phyloP scores from a whole-genome alignment of 139 green algal genomes.

The Gonium pectorale region DNA sequence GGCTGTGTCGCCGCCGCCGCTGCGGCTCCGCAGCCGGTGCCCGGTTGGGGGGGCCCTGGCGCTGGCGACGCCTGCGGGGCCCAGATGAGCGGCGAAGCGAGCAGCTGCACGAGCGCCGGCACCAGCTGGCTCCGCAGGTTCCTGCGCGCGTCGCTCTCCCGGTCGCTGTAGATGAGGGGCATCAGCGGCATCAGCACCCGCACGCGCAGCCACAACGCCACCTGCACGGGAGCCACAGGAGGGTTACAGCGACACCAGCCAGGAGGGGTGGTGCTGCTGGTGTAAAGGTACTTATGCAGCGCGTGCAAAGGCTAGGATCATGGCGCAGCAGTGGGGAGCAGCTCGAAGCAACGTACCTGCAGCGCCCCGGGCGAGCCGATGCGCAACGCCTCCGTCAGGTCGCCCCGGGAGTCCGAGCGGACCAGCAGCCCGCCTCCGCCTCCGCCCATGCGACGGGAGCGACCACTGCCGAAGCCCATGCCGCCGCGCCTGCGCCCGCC shows the following conservation, averaged over 20 bases:
- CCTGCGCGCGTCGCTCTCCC: conserved; percentile 6
- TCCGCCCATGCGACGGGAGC: conserved; percentile 8
- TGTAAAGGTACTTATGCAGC: no score
- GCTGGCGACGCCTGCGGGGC: neutral
- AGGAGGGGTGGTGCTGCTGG: no score
- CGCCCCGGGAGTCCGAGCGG: conserved; percentile 3
- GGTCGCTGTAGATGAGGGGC: conserved; percentile 46
- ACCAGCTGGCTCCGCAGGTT: conserved; percentile 42
- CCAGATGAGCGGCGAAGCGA: conserved; percentile 24
- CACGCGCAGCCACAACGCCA: conserved; percentile 48
- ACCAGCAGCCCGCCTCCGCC: conserved; percentile 9
- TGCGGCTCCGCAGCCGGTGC: neutral
- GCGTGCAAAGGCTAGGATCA: no score
- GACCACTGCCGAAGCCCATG: conserved; percentile 43
- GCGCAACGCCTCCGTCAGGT: conserved; percentile 27
- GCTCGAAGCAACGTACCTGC: no score
- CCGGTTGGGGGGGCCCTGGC: neutral
- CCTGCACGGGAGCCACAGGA: conserved; percentile 8
- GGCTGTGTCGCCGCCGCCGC: neutral
- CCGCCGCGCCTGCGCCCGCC: conserved; percentile 11
- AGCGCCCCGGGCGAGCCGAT: conserved; percentile 38
- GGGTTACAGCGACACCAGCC: no score
- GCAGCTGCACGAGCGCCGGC: conserved; percentile 26
- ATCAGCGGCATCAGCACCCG: conserved; percentile 54
- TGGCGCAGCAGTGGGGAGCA: no score